Base-by-base conservation (phyloP, 139 green algal species). In the Chlorella sorokiniana region DNA sequence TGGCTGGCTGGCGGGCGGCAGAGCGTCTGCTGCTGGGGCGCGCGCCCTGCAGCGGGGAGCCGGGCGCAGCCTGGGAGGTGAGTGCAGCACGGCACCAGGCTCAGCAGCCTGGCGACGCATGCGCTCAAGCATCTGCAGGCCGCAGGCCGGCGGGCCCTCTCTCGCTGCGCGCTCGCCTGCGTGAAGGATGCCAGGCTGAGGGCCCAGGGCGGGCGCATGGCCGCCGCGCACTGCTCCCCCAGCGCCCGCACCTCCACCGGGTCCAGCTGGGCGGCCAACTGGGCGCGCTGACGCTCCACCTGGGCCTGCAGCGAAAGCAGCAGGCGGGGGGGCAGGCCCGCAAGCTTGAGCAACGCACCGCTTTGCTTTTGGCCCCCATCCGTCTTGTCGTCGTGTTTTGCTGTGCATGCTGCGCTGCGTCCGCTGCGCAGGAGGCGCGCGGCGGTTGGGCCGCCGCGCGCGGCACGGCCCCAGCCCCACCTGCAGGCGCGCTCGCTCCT, bases 171-270 rank as follows among this genome's bases (percentile, higher is more conserved):
- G 22, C 56, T n/a, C 41, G 38, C 16, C 45, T 77, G 70, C 44
- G 44, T 42, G 45, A 77, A 77, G 44, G n/a, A 42, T n/a, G 31
- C 18, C 25, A 83, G 25, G 67, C 33, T 59, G 51, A 83, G 48
- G 11, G 51, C 64, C 78, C 78, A 83, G 1, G 65, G 45, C 48
- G 78, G 78, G 37, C 78, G 78, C 63, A 74, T 77, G 14, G 59
- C 35, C 16, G 64, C 51, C 1, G 65, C 67, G 10, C 45, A 70
- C 64, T 83, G 48, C 65, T 83, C 63, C 78, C 56, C n/a, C 78
- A 69, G 48, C 8, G 78, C 78, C 0, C 78, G 78, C 11, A 69
- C 35, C 51, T 83, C 65, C 31, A 59, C 65, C 2, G 65, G 65
- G 48, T 70, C 48, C 22, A 70, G 48, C 9, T 65, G 78, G 6